Percentiles rank a stretch among this genome's conserved stretches.
Conservation (phyloP, 352 stramenopile genomes). For the Phytopythium vexans region DNA sequence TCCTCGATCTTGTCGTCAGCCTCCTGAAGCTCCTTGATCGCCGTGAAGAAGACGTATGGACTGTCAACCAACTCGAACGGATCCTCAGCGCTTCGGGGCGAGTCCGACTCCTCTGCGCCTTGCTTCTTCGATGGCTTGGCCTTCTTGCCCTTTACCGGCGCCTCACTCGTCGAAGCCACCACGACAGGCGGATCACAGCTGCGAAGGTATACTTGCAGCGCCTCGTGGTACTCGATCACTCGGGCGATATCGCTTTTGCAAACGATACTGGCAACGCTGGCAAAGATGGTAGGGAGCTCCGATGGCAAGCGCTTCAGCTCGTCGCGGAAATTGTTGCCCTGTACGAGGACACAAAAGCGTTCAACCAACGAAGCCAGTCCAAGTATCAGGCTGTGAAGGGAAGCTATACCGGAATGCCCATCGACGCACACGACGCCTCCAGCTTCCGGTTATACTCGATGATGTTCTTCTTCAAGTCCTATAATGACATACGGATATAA, state of each 20-base stretch:
- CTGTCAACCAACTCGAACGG: slow-evolving; percentile 32
- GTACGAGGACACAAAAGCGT: background rate
- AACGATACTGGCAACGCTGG: slow-evolving; percentile 35
- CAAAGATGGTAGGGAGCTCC: slow-evolving; percentile 55
- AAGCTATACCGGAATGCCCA: slow-evolving; percentile 47
- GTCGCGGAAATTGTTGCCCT: slow-evolving; percentile 59
- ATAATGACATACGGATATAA: background rate
- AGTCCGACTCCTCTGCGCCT: slow-evolving; percentile 5
- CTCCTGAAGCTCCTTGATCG: slow-evolving; percentile 44
- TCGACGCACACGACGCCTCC: slow-evolving; percentile 44
- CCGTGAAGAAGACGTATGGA: slow-evolving; percentile 51
- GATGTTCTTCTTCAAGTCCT: slow-evolving; percentile 74
- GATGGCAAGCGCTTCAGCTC: slow-evolving; percentile 56
- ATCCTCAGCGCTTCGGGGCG: slow-evolving; percentile 15
- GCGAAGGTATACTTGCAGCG: slow-evolving; percentile 65
- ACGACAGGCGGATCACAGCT: slow-evolving; percentile 42
- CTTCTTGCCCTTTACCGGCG: slow-evolving; percentile 29
- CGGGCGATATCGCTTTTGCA: slow-evolving; percentile 33
- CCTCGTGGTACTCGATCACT: slow-evolving; percentile 58
- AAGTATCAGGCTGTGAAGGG: slow-evolving; percentile 1
- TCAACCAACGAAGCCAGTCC: background rate
- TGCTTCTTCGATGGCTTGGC: slow-evolving; percentile 22
- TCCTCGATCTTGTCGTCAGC: slow-evolving; percentile 36
- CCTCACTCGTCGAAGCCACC: slow-evolving; percentile 19
- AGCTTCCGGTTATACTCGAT: slow-evolving; percentile 70